phyloP scores from a whole-genome alignment of 805 yeast species.

The Kazachstania psychrophila region DNA sequence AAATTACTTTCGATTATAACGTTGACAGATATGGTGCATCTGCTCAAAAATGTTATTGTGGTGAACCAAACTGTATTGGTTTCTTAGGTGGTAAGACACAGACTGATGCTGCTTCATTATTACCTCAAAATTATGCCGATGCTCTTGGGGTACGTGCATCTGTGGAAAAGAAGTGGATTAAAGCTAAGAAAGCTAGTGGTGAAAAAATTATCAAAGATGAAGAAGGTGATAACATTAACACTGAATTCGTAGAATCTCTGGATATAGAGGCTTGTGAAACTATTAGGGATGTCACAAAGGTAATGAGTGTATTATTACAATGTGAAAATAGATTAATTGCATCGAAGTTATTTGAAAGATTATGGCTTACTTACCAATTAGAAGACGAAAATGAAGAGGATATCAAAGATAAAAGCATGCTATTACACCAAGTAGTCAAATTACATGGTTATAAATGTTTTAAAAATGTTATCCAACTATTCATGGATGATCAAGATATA shows the following conservation, averaged over 20 bases:
- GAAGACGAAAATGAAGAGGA: conserved; percentile 25
- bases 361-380: conserved; percentile 35
- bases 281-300: conserved; percentile 58
- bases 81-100: conserved; percentile 95
- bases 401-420: conserved; percentile 23
- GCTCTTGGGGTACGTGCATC: conserved; percentile 70
- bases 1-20: conserved; percentile 72
- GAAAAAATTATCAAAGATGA: conserved; percentile 39
- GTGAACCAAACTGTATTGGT: conserved; percentile 85
- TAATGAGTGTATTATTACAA: conserved; percentile 75
- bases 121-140: conserved; percentile 76
- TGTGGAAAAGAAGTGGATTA: conserved; percentile 65
- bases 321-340: conserved; percentile 59
- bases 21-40: conserved; percentile 95
- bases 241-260: conserved; percentile 53
- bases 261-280: conserved; percentile 40
- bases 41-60: conserved; percentile 91
- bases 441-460: conserved; percentile 84
- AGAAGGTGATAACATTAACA: conserved; percentile 42
- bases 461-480: conserved; percentile 43
- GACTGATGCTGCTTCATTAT: conserved; percentile 75
- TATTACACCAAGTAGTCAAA: conserved; percentile 54
- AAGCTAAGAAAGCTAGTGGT: conserved; percentile 43
- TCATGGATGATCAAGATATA: conserved; percentile 30
- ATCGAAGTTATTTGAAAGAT: conserved; percentile 57